Conservation (phyloP, 441 rosid genomes). For the Populus hybrid region DNA sequence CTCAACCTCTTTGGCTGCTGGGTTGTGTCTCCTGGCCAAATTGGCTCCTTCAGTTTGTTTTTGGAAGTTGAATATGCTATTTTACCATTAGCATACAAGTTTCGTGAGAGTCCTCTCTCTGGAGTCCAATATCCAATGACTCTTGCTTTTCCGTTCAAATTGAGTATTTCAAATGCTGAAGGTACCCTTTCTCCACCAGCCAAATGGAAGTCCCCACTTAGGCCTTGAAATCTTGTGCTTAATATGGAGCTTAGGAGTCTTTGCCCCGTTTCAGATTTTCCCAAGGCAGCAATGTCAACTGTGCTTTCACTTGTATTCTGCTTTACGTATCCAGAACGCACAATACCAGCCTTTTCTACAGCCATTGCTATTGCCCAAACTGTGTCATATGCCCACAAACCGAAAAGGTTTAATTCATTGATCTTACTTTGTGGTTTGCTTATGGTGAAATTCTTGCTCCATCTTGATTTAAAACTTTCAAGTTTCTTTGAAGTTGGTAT, state of each 20-base stretch:
- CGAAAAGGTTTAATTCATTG: conserved; percentile 26
- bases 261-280: not conserved
- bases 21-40: conserved; percentile 40
- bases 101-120: conserved; percentile 13
- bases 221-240: not conserved
- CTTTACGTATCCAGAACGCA: conserved; percentile 2
- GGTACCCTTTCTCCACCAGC: not conserved
- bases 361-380: conserved; percentile 42
- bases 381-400: conserved; percentile 47
- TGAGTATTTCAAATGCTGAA: conserved; percentile 17
- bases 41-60: not conserved
- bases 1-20: conserved; percentile 24
- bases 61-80: not conserved
- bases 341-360: conserved; percentile 21
- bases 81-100: not conserved
- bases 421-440: conserved; percentile 3
- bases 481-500: conserved; percentile 18
- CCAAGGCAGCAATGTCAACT: conserved; percentile 19
- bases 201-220: not conserved
- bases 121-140: conserved; percentile 38
- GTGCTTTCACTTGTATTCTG: not conserved
- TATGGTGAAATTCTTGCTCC: conserved; percentile 15
- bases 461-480: not conserved
- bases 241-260: not conserved
- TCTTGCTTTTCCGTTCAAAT: conserved; percentile 24